phyloP scores from a whole-genome alignment of 73 alveolate genomes.

The Paramecium primaurelia region DNA sequence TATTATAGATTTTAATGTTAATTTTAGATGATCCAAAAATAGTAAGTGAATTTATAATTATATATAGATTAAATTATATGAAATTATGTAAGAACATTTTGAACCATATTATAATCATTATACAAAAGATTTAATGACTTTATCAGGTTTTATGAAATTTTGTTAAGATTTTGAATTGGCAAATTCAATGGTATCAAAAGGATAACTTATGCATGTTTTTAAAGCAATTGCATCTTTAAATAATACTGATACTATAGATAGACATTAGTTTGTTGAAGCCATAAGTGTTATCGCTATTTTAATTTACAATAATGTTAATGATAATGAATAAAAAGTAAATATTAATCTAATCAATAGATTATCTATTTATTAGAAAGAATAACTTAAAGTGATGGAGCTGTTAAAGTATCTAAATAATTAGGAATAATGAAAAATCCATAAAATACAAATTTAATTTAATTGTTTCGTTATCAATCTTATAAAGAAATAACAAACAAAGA shows the following conservation, averaged over 20 bases:
- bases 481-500: not conserved
- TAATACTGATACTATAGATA: not conserved
- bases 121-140: not conserved
- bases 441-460: not conserved
- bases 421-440: not conserved
- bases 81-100: not conserved
- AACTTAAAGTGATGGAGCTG: not conserved
- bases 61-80: not conserved
- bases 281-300: conserved; percentile 7
- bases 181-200: conserved; percentile 1
- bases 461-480: not conserved
- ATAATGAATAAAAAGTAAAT: not conserved
- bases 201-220: not conserved
- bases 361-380: conserved; percentile 14
- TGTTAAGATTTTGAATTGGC: conserved; percentile 24
- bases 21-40: not conserved
- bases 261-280: conserved; percentile 28
- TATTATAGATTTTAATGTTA: not conserved
- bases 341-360: not conserved
- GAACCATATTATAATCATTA: not conserved
- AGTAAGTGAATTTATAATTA: not conserved
- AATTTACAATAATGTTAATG: not conserved
- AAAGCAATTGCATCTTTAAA: conserved; percentile 10
- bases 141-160: conserved; percentile 31
- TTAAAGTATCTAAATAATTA: not conserved